Evolutionary conservation across 2,329 filamentous ascomycete genomes (phyloP), one percentile per base, ranked within the genome.

Genomic region (Byssothecium circinans): DNA sequence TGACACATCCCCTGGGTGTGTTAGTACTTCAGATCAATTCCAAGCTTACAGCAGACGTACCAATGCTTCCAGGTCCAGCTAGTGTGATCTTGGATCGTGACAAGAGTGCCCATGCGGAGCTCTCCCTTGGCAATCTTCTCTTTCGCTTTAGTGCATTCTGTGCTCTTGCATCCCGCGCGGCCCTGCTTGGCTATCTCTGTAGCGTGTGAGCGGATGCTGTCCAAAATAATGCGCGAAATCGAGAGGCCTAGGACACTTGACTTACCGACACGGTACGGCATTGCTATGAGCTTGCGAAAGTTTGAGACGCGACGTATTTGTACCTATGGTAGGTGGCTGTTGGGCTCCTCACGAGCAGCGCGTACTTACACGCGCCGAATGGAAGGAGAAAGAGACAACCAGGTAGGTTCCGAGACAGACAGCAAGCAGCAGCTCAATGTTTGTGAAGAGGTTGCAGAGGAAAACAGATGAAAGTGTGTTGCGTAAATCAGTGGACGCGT

Each of bases 61-160:
- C 92, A 96, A 69, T 97, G 92, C 66, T 86, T 87, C 85, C 87
- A 97, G 47, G 76, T 71, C 83, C 84, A 95, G 62, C 79, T 80
- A 34, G 82, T 81, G 62, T 85, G 79, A 1, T 76, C 75, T 1
- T 74, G 42, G 56, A 86, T 80, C 8, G 80, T 81, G 53, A 95
- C 81, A 78, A 86, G 89, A 18, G 79, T 80, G 34, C 88, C 92
- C 43, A 91, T 81, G 45, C 92, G 87, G 2, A 96, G 74, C 56
- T 89, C 74, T 35, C 61, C 62, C 40, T 95, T 95, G 20, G 63
- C 57, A 64, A 95, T 89, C 74, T 95, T 96, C 62, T 79, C 66
- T 1, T 65, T 76, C 1, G 73, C 74, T 2, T 87, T 79, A 71
- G 91, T 91, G 79, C 92, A 96, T 53, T 84, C 78, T 65, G 85